Evolutionary conservation across 768 basidiomycete species (phyloP).

Genomic region (Agrocybe praecox): DNA sequence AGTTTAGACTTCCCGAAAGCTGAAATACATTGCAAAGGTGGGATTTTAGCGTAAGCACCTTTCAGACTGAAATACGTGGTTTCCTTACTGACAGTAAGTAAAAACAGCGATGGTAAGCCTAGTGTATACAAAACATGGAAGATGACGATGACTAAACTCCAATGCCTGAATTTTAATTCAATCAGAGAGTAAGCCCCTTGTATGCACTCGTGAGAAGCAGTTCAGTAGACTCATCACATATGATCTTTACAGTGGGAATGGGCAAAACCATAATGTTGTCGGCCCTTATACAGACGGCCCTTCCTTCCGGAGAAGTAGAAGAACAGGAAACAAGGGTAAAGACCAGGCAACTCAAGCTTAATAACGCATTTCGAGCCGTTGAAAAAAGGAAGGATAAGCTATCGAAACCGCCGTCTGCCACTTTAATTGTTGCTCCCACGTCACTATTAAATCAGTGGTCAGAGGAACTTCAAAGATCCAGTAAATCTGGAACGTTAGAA

Average conservation of each 20-base stretch:
- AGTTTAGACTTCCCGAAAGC: conserved; percentile 84
- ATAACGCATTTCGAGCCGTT: conserved; percentile 60
- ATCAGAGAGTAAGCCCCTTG: conserved; percentile 51
- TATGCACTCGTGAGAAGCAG: background rate
- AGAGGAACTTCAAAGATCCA: conserved; percentile 88
- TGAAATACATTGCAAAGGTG: conserved; percentile 76
- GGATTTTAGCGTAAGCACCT: conserved; percentile 80
- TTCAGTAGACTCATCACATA: conserved; percentile 3
- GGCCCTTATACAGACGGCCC: conserved; percentile 83
- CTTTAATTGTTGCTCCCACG: conserved; percentile 91
- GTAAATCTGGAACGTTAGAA: conserved; percentile 65
- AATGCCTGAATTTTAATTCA: background rate
- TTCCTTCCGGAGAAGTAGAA: conserved; percentile 44
- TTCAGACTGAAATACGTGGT: background rate
- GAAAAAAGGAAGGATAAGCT: conserved; percentile 31
- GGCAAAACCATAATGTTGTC: conserved; percentile 95
- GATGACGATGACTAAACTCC: background rate
- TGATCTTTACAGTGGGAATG: conserved; percentile 81
- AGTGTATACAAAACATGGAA: background rate
- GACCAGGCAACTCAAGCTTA: conserved; percentile 60
- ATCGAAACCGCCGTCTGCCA: conserved; percentile 53
- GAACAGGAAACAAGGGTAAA: conserved; percentile 33
- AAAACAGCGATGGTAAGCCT: conserved; percentile 4
- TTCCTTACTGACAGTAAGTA: conserved; percentile 4
- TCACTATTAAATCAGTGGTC: conserved; percentile 92